These are phyloP conservation scores for Xylaria sp. DNA, from an alignment of 2,329 filamentous ascomycete genomes.

Conservation along the genomic window DNA sequence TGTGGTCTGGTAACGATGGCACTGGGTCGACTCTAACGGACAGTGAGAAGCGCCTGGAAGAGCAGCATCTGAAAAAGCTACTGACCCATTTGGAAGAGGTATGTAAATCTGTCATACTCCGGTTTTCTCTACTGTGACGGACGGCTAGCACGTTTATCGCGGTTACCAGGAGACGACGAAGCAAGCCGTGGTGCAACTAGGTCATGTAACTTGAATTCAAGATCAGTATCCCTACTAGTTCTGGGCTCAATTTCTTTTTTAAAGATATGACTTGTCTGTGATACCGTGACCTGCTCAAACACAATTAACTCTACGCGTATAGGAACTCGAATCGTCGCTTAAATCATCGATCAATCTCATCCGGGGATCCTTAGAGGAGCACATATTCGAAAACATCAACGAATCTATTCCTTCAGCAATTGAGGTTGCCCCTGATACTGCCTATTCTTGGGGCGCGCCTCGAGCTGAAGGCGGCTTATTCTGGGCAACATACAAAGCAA, in stretches of 20 bases:
- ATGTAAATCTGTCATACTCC: slow-evolving; percentile 29
- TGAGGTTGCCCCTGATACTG: slow-evolving; percentile 51
- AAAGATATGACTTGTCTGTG: slow-evolving; percentile 4
- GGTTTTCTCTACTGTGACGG: slow-evolving; percentile 9
- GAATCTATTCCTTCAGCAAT: slow-evolving; percentile 54
- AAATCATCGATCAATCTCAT: slow-evolving; percentile 53
- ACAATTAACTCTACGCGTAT: slow-evolving; percentile 9
- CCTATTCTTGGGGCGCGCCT: slow-evolving; percentile 54
- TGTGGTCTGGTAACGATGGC: slow-evolving; percentile 39
- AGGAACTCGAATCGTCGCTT: slow-evolving; percentile 55
- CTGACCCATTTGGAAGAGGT: slow-evolving; percentile 42
- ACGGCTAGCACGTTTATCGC: neutral
- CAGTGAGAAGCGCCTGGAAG: slow-evolving; percentile 35
- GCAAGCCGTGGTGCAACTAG: slow-evolving; percentile 5
- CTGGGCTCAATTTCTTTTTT: neutral
- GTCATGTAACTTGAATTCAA: slow-evolving; percentile 23
- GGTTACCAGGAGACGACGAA: neutral
- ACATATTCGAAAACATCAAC: slow-evolving; percentile 59
- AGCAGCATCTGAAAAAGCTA: slow-evolving; percentile 39
- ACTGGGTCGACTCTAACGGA: slow-evolving; percentile 34
- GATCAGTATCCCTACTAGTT: slow-evolving; percentile 9
- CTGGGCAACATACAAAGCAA: slow-evolving; percentile 67
- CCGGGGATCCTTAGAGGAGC: slow-evolving; percentile 54
- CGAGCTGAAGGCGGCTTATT: slow-evolving; percentile 58
- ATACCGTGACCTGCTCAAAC: slow-evolving; percentile 23